Evolutionary conservation across 805 yeast species (phyloP).

Genomic region (Groenewaldozyma salmanticensis): DNA sequence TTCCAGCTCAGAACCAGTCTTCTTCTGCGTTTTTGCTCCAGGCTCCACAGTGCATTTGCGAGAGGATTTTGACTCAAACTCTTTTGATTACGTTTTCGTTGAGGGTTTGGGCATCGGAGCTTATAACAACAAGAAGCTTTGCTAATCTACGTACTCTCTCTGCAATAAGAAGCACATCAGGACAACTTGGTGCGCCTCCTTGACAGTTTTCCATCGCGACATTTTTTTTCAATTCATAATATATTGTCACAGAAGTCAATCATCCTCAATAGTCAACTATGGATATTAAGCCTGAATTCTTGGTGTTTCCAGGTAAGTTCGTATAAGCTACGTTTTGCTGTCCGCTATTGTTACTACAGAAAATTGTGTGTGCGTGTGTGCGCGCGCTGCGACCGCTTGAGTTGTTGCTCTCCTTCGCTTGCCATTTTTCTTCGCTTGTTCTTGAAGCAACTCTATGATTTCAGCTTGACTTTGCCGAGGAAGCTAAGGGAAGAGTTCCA

Average conservation of each 20-base stretch:
- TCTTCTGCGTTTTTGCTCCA: too few species aligned
- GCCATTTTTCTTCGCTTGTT: neutral
- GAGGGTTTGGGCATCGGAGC: too few species aligned
- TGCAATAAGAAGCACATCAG: too few species aligned
- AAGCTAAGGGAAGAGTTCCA: neutral
- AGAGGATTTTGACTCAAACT: too few species aligned
- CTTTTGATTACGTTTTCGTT: too few species aligned
- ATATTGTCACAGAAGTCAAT: too few species aligned
- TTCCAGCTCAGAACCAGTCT: too few species aligned
- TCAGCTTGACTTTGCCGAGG: neutral
- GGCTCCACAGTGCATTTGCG: too few species aligned
- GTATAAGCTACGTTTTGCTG: neutral
- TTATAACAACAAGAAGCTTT: too few species aligned
- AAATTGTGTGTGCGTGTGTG: neutral
- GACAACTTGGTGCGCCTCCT: too few species aligned
- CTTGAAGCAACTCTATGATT: neutral
- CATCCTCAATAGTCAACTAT: conserved; percentile 28
- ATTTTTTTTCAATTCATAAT: too few species aligned
- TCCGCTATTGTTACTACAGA: neutral
- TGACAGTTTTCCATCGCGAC: neutral
- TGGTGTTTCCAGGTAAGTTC: conserved; percentile 62
- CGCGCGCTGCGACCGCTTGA: neutral
- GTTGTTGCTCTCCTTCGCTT: neutral
- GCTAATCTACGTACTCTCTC: too few species aligned
- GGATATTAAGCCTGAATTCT: conserved; percentile 62